These are phyloP conservation scores for Podochytrium sp. DNA, from an alignment of 192 early-diverging fungal genomes.

Conservation along the genomic window DNA sequence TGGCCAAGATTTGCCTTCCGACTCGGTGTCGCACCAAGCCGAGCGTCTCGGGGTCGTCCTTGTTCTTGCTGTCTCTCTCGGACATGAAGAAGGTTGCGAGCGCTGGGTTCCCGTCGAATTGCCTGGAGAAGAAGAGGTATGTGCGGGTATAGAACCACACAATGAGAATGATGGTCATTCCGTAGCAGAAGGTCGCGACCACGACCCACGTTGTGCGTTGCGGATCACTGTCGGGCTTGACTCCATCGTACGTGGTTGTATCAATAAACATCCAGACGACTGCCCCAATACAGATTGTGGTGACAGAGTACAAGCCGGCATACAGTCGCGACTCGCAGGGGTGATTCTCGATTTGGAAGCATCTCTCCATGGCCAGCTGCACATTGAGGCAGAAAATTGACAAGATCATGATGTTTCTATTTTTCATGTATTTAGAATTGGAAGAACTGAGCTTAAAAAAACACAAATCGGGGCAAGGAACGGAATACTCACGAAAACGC, in stretches of 20 bases:
- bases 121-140: constrained; percentile 4
- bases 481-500: no score
- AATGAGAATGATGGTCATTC: neutral
- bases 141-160: neutral
- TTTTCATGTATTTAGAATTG: no score
- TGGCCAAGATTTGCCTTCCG: neutral
- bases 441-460: no score
- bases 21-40: neutral
- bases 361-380: constrained; percentile 7
- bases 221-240: neutral
- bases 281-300: neutral
- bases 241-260: neutral
- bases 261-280: neutral
- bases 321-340: neutral
- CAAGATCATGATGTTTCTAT: neutral
- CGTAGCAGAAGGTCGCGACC: neutral
- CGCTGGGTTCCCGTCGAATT: neutral
- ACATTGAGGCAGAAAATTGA: neutral
- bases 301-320: neutral
- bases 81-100: neutral
- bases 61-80: neutral
- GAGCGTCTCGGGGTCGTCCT: neutral
- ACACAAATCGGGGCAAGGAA: no score
- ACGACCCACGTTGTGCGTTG: neutral
- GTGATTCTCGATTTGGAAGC: neutral